Conservation (phyloP, 305 asterid genomes). For the Salvia sclarea region DNA sequence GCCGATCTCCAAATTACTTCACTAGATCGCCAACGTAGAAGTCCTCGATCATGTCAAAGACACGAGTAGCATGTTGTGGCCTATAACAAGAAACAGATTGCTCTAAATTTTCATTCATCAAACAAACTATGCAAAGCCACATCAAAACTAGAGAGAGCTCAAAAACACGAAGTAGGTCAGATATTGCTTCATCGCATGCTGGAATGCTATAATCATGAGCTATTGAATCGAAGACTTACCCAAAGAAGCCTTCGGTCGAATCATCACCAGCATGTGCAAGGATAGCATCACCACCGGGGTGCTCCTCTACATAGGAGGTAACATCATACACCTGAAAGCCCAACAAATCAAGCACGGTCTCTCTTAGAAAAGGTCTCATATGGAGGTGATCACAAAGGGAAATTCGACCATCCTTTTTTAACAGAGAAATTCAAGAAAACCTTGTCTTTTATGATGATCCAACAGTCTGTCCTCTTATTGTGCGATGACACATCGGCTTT, state of each 20-base stretch:
- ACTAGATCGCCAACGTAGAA: conserved; percentile 66
- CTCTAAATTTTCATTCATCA: conserved; percentile 9
- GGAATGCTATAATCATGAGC: not conserved
- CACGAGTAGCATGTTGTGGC: conserved; percentile 91
- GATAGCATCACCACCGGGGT: conserved; percentile 97
- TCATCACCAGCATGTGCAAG: conserved; percentile 87
- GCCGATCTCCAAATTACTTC: conserved; percentile 22
- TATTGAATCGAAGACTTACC: conserved; percentile 44
- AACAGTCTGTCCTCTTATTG: conserved; percentile 83
- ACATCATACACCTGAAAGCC: conserved; percentile 78
- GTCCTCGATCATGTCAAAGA: conserved; percentile 86
- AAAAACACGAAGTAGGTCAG: not conserved
- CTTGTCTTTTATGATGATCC: conserved; percentile 95
- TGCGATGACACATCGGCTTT: conserved; percentile 72
- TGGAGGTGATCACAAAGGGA: not conserved
- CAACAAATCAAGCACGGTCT: not conserved
- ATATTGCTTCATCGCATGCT: not conserved
- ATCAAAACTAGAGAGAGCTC: not conserved
- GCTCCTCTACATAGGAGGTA: conserved; percentile 91
- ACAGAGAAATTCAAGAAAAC: conserved; percentile 34
- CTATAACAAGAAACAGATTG: conserved; percentile 43
- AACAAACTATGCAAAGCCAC: conserved; percentile 18
- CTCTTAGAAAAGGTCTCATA: not conserved
- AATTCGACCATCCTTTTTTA: not conserved
- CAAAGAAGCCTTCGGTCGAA: conserved; percentile 84